Evolutionary conservation across 2,329 filamentous ascomycete species (phyloP), one percentile per base, ranked within the genome.

Genomic region (Trichoderma brevicompactum): DNA sequence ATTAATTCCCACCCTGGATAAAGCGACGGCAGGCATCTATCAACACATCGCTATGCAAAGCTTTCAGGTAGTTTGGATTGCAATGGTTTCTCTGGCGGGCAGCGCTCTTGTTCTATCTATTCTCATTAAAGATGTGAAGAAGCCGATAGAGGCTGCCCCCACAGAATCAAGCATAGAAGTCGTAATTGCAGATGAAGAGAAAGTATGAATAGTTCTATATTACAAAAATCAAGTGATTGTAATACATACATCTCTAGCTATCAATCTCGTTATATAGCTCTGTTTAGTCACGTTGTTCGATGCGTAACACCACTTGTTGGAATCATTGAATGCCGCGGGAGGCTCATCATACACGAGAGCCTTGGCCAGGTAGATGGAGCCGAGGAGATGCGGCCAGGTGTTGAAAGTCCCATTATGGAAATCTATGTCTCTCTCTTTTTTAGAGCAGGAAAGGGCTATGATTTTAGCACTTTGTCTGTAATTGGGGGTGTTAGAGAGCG

Each of bases 331-430:
- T 12, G 40, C 2, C 6, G 23, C 41, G 7, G 19, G 13, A 3
- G 32, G 32, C 32, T 32, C 13, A 17, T 60, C 43, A 9, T 34
- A 44, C 13, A 17, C 9, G 9, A 46, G 19, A 36, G 7, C 10
- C 17, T 13, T 34, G 32, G 23, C 9, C 6, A 36, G 19, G 15
- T 48, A 60, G 7, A 60, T 28, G 6, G 7, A 19, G 7, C 40
- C 40, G 6, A 60, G 17, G 7, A 60, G 55, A 44, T 60, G 55
- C 5, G 55, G 34, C 55, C 55, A 60, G 41, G 49, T 60, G 43
- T 60, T 60, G 55, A 49, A 32, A 13, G 55, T 34, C 32, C 49
- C 55, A 48, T 60, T 60, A 12, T 36, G 38, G 8, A 60, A 15
- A 9, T 34, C n/a, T 23, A 19, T 32, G 55, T 48, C 12, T 44